Evolutionary conservation across 306 rosid genomes (phyloP).

Genomic region (Vigna nakashimae): DNA sequence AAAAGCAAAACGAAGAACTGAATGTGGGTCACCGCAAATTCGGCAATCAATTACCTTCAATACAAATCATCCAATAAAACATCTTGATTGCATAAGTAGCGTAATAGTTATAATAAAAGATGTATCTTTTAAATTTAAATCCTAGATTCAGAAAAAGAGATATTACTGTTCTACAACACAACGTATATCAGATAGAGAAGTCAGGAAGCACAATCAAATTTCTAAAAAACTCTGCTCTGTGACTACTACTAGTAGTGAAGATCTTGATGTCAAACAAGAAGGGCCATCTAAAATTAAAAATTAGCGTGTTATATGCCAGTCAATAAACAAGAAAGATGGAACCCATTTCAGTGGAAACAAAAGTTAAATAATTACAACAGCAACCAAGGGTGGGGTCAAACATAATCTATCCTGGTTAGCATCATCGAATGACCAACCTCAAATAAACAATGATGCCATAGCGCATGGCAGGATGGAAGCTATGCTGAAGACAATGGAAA

Average conservation of each 20-base stretch:
- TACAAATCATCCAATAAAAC: constrained; percentile 35
- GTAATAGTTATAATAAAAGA: background rate
- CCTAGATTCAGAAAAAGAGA: constrained; percentile 19
- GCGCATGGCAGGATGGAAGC: background rate
- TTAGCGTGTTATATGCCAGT: background rate
- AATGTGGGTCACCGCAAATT: constrained; percentile 97
- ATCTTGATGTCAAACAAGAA: constrained; percentile 24
- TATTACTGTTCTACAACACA: constrained; percentile 27
- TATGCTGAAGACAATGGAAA: background rate
- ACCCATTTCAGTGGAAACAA: constrained; percentile 4
- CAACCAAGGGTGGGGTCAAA: constrained; percentile 1
- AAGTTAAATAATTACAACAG: constrained; percentile 1
- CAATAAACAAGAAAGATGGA: constrained; percentile 17
- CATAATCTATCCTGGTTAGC: background rate
- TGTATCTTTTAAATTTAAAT: constrained; percentile 3
- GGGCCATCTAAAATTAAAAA: background rate
- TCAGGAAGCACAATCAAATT: constrained; percentile 35
- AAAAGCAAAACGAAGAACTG: constrained; percentile 97
- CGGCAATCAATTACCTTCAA: constrained; percentile 96
- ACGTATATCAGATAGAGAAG: constrained; percentile 30
- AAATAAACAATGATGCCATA: background rate
- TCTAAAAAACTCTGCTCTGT: constrained; percentile 28
- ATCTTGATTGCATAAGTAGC: constrained; percentile 23
- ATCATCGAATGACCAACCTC: background rate
- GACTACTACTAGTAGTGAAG: constrained; percentile 2